Evolutionary conservation across 352 stramenopile species (phyloP).

Genomic region (Thraustochytrium sp.): DNA sequence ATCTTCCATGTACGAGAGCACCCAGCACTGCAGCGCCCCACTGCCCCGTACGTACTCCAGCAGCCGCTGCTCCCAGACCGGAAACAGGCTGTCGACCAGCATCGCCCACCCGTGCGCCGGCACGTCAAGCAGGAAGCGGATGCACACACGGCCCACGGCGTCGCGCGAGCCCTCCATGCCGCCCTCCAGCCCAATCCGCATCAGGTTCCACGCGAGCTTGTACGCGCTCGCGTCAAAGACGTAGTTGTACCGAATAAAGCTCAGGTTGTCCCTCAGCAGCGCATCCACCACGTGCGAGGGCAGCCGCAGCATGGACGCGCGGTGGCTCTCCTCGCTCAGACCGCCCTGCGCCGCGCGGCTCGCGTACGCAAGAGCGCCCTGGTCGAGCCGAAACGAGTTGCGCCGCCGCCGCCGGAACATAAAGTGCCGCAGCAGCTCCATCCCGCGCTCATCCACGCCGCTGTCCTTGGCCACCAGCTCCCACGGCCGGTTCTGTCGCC

Average conservation of each 20-base stretch:
- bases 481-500: not conserved
- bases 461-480: not conserved
- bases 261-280: constrained; percentile 27
- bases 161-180: not conserved
- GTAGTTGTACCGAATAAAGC: constrained; percentile 22
- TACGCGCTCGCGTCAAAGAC: constrained; percentile 15
- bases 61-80: not conserved
- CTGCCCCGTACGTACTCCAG: not conserved
- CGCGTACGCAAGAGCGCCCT: not conserved
- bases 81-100: constrained; percentile 3
- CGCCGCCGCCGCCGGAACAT: not conserved
- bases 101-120: not conserved
- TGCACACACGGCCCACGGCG: not conserved
- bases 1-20: not conserved
- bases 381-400: not conserved
- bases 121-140: constrained; percentile 8
- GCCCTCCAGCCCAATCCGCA: not conserved
- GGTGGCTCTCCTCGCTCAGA: not conserved
- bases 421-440: constrained; percentile 29
- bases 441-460: constrained; percentile 7
- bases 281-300: constrained; percentile 36
- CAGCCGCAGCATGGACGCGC: not conserved
- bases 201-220: constrained; percentile 30
- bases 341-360: not conserved
- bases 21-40: not conserved